A percentile compares a stretch with the other conserved stretches of the same genome.
Evolutionary conservation across 495 filamentous ascomycete species (phyloP).

Genomic region (Tuber calosporum): DNA sequence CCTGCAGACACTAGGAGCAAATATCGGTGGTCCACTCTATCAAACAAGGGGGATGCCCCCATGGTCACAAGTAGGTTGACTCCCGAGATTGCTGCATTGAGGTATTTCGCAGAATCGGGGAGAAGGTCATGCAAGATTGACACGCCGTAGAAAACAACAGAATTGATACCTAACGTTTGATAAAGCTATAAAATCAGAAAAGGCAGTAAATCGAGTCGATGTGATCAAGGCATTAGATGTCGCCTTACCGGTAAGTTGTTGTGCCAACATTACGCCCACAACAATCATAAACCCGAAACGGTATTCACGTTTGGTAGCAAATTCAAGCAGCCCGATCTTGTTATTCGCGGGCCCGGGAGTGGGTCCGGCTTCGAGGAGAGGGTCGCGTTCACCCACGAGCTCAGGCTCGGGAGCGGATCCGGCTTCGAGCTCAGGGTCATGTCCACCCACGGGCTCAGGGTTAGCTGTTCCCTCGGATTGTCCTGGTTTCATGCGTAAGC

Average conservation of each 20-base stretch:
- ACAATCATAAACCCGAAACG: slow-evolving; percentile 77
- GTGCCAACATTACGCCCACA: slow-evolving; percentile 81
- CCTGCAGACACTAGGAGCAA: slow-evolving; percentile 72
- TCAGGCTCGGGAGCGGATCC: neutral
- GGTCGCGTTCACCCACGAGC: slow-evolving; percentile 46
- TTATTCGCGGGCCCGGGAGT: slow-evolving; percentile 1
- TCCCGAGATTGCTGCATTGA: slow-evolving; percentile 76
- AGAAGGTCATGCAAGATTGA: slow-evolving; percentile 71
- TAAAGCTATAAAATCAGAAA: slow-evolving; percentile 4
- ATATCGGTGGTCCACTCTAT: slow-evolving; percentile 75
- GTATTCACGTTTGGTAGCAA: slow-evolving; percentile 46
- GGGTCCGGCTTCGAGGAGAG: slow-evolving; percentile 43
- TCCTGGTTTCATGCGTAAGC: neutral
- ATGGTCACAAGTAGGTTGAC: slow-evolving; percentile 81
- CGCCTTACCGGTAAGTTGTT: slow-evolving; percentile 65
- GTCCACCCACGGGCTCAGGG: neutral
- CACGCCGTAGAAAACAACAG: slow-evolving; percentile 96
- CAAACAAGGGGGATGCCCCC: slow-evolving; percentile 70
- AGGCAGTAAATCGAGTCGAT: neutral
- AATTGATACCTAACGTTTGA: slow-evolving; percentile 61
- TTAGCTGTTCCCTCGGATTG: neutral
- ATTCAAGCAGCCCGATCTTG: slow-evolving; percentile 20
- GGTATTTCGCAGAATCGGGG: slow-evolving; percentile 63
- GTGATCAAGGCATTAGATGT: neutral
- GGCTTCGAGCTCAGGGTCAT: slow-evolving; percentile 41